These are phyloP conservation scores for Ogataea zsoltii DNA, from an alignment of 805 yeast species.

Conservation along the genomic window DNA sequence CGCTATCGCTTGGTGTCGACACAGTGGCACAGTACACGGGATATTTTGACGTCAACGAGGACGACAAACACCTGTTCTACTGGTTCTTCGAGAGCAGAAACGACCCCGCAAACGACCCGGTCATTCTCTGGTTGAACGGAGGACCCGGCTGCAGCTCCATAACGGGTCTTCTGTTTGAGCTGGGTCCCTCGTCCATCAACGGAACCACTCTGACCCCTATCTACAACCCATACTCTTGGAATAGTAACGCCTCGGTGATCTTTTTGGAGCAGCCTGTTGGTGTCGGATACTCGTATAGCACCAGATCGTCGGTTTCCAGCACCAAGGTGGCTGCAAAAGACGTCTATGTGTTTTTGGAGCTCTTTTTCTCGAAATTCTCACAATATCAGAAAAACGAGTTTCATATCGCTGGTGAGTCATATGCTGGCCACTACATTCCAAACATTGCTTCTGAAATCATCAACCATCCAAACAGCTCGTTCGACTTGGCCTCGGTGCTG, in stretches of 20 bases:
- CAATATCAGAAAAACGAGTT: constrained; percentile 56
- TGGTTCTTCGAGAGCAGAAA: constrained; percentile 88
- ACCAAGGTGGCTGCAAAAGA: constrained; percentile 85
- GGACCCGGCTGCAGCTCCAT: constrained; percentile 94
- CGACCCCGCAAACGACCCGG: constrained; percentile 84
- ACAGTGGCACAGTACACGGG: constrained; percentile 82
- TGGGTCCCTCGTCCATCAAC: constrained; percentile 73
- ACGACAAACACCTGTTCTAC: constrained; percentile 79
- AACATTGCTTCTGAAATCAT: constrained; percentile 81
- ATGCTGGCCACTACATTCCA: constrained; percentile 95
- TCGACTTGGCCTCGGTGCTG: constrained; percentile 72
- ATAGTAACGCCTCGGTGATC: constrained; percentile 78
- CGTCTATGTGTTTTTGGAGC: constrained; percentile 74
- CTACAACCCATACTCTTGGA: constrained; percentile 81
- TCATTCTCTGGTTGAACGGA: constrained; percentile 88
- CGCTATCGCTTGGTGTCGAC: constrained; percentile 75
- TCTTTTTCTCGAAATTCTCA: constrained; percentile 75
- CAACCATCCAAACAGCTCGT: constrained; percentile 53
- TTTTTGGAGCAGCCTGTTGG: constrained; percentile 89
- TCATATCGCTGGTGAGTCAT: constrained; percentile 92
- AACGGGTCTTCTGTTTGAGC: constrained; percentile 83
- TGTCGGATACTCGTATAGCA: constrained; percentile 68
- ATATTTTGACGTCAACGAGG: constrained; percentile 63
- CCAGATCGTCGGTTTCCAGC: constrained; percentile 53
- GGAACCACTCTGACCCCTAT: constrained; percentile 60